These are phyloP conservation scores for Aspergillus novoparasiticus DNA, from an alignment of 2,329 filamentous ascomycete species.

Conservation along the genomic window DNA sequence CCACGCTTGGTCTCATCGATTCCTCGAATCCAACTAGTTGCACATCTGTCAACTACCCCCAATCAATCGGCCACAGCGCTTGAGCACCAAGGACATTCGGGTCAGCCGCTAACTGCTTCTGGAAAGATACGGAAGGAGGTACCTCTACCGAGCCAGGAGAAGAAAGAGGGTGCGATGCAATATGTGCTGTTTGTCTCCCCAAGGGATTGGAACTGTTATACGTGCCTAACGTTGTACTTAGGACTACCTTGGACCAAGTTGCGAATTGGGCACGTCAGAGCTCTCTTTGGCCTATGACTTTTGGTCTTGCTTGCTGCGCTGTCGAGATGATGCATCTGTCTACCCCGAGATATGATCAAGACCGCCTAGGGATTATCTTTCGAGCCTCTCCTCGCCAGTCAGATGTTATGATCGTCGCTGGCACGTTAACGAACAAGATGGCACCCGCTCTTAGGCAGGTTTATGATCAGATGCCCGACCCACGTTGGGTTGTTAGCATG, in stretches of 20 bases:
- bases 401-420: conserved; percentile 92
- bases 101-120: conserved; percentile 41
- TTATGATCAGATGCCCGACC: conserved; percentile 96
- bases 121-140: conserved; percentile 52
- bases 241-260: conserved; percentile 65
- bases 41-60: conserved; percentile 46
- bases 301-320: conserved; percentile 87
- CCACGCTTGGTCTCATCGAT: conserved; percentile 31
- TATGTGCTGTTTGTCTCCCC: conserved; percentile 48
- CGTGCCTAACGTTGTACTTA: conserved; percentile 16
- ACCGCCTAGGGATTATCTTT: conserved; percentile 87
- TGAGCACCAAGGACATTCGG: conserved; percentile 36
- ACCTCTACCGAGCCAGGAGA: conserved; percentile 52
- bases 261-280: conserved; percentile 87
- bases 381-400: conserved; percentile 83
- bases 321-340: conserved; percentile 95
- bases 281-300: conserved; percentile 90
- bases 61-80: conserved; percentile 47
- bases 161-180: conserved; percentile 55
- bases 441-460: conserved; percentile 85
- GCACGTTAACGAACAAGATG: conserved; percentile 96
- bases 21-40: conserved; percentile 39
- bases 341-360: conserved; percentile 86
- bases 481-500: conserved; percentile 86
- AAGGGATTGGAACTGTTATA: background rate